phyloP scores from a whole-genome alignment of 306 rosid genomes.

The Cajanus cajan region DNA sequence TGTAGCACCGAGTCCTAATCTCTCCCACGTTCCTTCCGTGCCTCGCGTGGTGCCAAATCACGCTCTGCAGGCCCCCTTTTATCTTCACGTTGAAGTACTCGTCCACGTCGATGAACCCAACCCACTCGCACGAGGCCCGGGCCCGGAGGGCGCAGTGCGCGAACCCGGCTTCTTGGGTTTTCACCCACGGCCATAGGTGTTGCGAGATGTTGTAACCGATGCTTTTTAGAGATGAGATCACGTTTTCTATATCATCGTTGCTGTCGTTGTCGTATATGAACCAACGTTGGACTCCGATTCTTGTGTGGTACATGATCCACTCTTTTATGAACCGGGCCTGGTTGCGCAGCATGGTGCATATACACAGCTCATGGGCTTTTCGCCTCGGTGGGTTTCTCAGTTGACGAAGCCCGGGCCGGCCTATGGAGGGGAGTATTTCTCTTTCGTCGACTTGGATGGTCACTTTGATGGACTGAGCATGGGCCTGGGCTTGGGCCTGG shows the following conservation, averaged over 20 bases:
- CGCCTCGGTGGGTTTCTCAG: background rate
- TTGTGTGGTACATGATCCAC: constrained; percentile 80
- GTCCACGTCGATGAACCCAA: constrained; percentile 80
- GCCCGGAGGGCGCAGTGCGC: constrained; percentile 76
- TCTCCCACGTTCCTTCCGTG: constrained; percentile 42
- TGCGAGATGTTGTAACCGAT: constrained; percentile 50
- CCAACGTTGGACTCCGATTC: constrained; percentile 69
- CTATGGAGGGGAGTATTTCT: constrained; percentile 46
- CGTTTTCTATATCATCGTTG: constrained; percentile 44
- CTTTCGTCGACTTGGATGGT: constrained; percentile 42
- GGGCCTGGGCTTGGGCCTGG: background rate
- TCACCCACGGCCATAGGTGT: constrained; percentile 75
- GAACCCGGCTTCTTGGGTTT: constrained; percentile 85
- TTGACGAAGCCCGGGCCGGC: constrained; percentile 38
- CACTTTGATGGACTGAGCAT: constrained; percentile 44
- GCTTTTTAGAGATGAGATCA: constrained; percentile 11
- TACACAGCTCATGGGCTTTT: constrained; percentile 51
- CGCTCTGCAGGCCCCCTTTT: constrained; percentile 8
- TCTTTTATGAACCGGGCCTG: constrained; percentile 75
- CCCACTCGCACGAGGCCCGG: constrained; percentile 61
- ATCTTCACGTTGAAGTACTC: constrained; percentile 60
- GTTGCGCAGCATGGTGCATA: constrained; percentile 80
- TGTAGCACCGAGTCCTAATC: constrained; percentile 54
- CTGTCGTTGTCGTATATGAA: constrained; percentile 83
- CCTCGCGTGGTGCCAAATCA: constrained; percentile 39